Conservation (phyloP, 768 basidiomycete species). For the Fomitopsis serialis region DNA sequence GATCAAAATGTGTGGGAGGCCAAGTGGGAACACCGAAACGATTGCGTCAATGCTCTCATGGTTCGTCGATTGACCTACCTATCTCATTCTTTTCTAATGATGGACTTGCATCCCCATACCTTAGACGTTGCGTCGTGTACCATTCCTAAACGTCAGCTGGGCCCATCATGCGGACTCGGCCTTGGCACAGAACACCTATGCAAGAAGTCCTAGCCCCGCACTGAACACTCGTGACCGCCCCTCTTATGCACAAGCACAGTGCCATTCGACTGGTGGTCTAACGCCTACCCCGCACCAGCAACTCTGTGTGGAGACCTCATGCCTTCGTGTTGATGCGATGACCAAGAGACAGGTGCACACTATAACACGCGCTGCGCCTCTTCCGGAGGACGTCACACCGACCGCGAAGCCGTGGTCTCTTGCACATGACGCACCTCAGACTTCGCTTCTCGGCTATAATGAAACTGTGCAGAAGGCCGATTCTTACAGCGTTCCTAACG, state of each 20-base stretch:
- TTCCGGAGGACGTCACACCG: too few species aligned
- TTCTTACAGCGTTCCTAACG: too few species aligned
- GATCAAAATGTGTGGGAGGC: constrained; percentile 63
- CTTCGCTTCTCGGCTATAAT: not conserved
- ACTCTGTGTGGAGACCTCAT: not conserved
- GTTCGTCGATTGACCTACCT: constrained; percentile 30
- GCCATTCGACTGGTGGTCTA: not conserved
- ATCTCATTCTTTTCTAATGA: too few species aligned
- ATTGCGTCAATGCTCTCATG: constrained; percentile 68
- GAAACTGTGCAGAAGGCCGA: too few species aligned
- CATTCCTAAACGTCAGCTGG: constrained; percentile 75
- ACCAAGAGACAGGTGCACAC: too few species aligned
- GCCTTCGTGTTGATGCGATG: too few species aligned
- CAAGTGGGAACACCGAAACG: constrained; percentile 75
- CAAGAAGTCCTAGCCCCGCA: not conserved
- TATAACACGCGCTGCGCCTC: too few species aligned
- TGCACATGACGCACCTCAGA: too few species aligned
- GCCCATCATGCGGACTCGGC: constrained; percentile 50
- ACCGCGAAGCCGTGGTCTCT: not conserved
- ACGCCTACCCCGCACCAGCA: not conserved
- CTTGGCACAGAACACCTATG: not conserved
- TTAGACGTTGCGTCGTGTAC: constrained; percentile 64
- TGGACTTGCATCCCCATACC: not conserved
- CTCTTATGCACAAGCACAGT: not conserved
- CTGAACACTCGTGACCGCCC: not conserved